Conservation (phyloP, 208 protist species). For the Leptomonas seymouri region DNA sequence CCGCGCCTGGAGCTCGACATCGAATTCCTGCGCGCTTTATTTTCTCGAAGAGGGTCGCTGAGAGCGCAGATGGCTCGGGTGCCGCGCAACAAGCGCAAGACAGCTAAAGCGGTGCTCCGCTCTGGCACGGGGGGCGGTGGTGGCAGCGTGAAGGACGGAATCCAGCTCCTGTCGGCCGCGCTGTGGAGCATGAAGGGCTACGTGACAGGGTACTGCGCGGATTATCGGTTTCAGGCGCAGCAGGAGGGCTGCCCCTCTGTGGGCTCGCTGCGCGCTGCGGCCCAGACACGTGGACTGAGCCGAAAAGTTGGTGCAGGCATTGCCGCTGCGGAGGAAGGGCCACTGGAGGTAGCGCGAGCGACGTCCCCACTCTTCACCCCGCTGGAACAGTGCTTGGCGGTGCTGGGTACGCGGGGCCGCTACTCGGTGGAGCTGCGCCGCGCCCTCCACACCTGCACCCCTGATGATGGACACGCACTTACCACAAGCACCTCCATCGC, state of each 20-base stretch:
- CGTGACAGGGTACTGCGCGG: conserved; percentile 52
- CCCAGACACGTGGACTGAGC: conserved; percentile 28
- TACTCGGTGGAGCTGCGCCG: conserved; percentile 58
- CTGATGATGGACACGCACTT: conserved; percentile 47
- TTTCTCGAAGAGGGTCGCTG: conserved; percentile 21
- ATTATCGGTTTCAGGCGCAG: conserved; percentile 57
- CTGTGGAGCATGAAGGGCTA: conserved; percentile 73
- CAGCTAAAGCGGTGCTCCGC: conserved; percentile 34
- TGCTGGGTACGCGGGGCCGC: conserved; percentile 70
- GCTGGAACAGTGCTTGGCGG: conserved; percentile 74
- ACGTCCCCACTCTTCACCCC: conserved; percentile 33
- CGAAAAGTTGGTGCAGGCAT: conserved; percentile 24
- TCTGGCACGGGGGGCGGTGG: conserved; percentile 18
- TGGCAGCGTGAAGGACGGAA: conserved; percentile 37
- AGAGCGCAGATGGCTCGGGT: conserved; percentile 10
- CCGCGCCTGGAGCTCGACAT: conserved; percentile 52
- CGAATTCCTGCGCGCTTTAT: conserved; percentile 61
- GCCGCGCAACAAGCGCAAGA: conserved; percentile 53
- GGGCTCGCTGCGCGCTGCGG: conserved; percentile 43
- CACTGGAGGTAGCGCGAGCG: background rate
- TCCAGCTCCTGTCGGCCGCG: conserved; percentile 62
- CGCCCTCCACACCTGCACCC: conserved; percentile 33
- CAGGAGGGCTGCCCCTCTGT: conserved; percentile 27
- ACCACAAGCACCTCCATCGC: conserved; percentile 50
- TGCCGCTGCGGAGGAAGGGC: background rate